Percentiles rank a stretch among this genome's conserved stretches.
phyloP scores from a whole-genome alignment of 2,329 filamentous ascomycete genomes.

The Penicillium sp. region DNA sequence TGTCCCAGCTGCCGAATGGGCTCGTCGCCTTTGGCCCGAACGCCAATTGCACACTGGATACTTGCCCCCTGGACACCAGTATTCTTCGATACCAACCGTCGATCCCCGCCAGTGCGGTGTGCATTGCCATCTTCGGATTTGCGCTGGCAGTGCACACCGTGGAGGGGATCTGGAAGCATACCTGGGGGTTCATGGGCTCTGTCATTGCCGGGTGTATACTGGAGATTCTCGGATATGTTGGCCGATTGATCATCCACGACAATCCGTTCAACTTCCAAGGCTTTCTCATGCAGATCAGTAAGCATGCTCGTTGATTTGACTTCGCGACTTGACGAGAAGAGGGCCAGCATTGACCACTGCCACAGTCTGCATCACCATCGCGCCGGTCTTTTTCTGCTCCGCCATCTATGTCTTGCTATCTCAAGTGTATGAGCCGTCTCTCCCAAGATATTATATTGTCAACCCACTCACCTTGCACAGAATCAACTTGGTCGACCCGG shows the following conservation, averaged over 20 bases:
- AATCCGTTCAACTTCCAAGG: constrained; percentile 59
- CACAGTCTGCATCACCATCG: constrained; percentile 8
- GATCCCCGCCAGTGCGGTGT: constrained; percentile 41
- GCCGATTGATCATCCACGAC: constrained; percentile 55
- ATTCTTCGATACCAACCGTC: constrained; percentile 48
- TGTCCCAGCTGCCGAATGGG: too few relatives aligned
- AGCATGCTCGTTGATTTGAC: too few relatives aligned
- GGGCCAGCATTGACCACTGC: too few relatives aligned
- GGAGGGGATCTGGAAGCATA: constrained; percentile 39
- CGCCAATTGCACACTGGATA: constrained; percentile 35
- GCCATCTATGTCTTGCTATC: constrained; percentile 65
- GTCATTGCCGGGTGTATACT: constrained; percentile 57
- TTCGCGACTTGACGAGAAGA: too few relatives aligned
- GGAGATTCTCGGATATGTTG: constrained; percentile 63
- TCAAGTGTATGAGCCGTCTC: too few relatives aligned
- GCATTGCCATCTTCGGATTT: constrained; percentile 45
- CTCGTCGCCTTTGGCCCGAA: constrained; percentile 20
- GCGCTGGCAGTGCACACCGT: constrained; percentile 39
- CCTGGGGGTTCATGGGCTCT: constrained; percentile 44
- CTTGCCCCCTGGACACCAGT: constrained; percentile 40
- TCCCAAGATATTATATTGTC: too few relatives aligned
- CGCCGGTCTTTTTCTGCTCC: constrained; percentile 47
- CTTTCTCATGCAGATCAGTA: constrained; percentile 64
- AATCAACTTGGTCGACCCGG: constrained; percentile 40
- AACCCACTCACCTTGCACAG: too few relatives aligned